phyloP scores from a whole-genome alignment of 208 protist species.

The Acanthamoeba quina region DNA sequence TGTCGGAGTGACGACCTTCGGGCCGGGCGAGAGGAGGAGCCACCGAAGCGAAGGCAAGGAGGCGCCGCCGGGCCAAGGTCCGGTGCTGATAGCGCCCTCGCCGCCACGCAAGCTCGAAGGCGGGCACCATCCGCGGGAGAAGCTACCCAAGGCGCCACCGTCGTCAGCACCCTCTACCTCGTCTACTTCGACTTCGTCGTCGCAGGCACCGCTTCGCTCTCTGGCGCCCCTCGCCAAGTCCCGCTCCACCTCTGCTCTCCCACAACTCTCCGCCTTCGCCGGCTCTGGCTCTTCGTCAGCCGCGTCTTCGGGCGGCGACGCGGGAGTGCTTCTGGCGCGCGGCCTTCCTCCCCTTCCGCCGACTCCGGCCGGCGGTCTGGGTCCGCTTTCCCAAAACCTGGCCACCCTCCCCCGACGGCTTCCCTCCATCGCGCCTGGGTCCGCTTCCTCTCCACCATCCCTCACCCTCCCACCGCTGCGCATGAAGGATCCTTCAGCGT shows the following conservation, averaged over 20 bases:
- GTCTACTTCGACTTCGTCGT: neutral
- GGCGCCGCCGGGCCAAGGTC: neutral
- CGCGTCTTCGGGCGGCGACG: neutral
- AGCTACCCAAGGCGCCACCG: neutral
- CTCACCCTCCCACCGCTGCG: neutral
- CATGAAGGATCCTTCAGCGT: neutral
- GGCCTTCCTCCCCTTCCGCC: neutral
- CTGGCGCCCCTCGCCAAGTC: conserved; percentile 30
- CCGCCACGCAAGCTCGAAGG: conserved; percentile 11
- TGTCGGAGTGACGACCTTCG: neutral
- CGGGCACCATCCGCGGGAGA: neutral
- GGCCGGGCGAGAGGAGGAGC: neutral
- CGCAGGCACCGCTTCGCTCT: neutral
- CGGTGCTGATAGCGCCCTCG: neutral
- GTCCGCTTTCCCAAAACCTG: neutral
- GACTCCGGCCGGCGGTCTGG: neutral
- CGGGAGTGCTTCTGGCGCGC: neutral
- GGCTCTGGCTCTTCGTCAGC: neutral
- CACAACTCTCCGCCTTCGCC: neutral
- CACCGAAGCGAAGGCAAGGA: neutral
- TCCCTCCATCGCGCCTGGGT: neutral
- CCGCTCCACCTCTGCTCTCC: neutral
- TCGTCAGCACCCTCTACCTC: neutral
- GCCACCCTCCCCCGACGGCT: neutral
- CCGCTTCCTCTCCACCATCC: neutral